Conservation (phyloP, 495 filamentous ascomycete genomes). For the Xylaria intraflava region DNA sequence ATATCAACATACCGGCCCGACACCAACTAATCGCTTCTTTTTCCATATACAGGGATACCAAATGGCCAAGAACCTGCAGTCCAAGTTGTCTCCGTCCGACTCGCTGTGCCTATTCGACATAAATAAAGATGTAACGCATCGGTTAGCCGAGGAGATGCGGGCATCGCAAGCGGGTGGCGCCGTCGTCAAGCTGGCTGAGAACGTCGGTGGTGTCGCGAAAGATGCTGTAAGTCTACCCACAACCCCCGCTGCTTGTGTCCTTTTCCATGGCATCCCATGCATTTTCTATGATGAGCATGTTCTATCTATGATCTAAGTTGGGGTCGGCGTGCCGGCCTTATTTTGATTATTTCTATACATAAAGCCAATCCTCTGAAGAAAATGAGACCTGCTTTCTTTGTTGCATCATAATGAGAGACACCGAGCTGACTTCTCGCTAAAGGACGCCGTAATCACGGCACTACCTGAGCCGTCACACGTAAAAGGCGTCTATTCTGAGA, state of each 20-base stretch:
- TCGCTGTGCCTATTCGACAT: slow-evolving; percentile 68
- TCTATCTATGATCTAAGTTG: slow-evolving; percentile 59
- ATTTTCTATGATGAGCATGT: slow-evolving; percentile 48
- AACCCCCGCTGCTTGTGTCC: not conserved
- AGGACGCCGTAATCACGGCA: slow-evolving; percentile 75
- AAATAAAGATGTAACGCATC: slow-evolving; percentile 53
- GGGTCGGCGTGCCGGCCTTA: slow-evolving; percentile 31
- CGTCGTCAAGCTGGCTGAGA: slow-evolving; percentile 51
- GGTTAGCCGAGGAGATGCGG: slow-evolving; percentile 55
- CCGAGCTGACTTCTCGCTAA: slow-evolving; percentile 16
- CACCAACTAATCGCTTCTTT: not conserved
- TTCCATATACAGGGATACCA: slow-evolving; percentile 52
- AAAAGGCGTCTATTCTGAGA: slow-evolving; percentile 59
- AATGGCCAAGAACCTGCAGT: slow-evolving; percentile 82
- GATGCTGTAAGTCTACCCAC: slow-evolving; percentile 58
- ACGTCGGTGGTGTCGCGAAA: slow-evolving; percentile 57
- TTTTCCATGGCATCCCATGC: not conserved
- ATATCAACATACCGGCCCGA: not conserved
- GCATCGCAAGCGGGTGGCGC: slow-evolving; percentile 42
- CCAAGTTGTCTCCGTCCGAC: slow-evolving; percentile 65
- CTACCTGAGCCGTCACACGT: slow-evolving; percentile 77
- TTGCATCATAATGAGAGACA: not conserved
- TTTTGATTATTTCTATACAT: slow-evolving; percentile 48
- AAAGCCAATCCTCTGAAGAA: slow-evolving; percentile 63
- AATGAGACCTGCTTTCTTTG: not conserved